Evolutionary conservation across 352 stramenopile species (phyloP).

Genomic region (Pythium inflatum): DNA sequence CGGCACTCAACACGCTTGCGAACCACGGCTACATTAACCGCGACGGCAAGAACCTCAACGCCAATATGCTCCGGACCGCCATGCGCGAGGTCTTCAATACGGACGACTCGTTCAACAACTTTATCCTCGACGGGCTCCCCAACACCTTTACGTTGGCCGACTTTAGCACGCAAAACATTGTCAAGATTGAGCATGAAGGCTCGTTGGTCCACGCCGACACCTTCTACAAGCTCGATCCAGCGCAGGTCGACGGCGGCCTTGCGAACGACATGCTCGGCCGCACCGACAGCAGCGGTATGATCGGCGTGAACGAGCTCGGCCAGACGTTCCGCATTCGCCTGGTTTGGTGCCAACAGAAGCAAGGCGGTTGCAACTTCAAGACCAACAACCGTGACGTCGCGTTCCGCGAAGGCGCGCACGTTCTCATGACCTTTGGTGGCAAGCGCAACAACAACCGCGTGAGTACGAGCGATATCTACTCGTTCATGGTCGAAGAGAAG

Average conservation of each 20-base stretch:
- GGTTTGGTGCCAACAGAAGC: constrained; percentile 7
- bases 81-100: constrained; percentile 47
- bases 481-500: constrained; percentile 26
- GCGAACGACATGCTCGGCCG: constrained; percentile 36
- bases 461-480: constrained; percentile 16
- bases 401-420: constrained; percentile 25
- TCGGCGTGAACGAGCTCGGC: constrained; percentile 16
- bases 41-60: constrained; percentile 43
- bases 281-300: constrained; percentile 3
- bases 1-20: constrained; percentile 50
- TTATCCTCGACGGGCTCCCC: constrained; percentile 36
- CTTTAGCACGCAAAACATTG: constrained; percentile 45
- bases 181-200: constrained; percentile 54
- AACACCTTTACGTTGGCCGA: constrained; percentile 36
- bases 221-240: constrained; percentile 40
- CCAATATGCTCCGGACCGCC: constrained; percentile 27
- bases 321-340: constrained; percentile 6
- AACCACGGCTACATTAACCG: constrained; percentile 50
- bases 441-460: constrained; percentile 21
- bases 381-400: constrained; percentile 14
- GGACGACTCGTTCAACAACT: constrained; percentile 38
- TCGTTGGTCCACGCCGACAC: constrained; percentile 29
- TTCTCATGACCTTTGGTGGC: constrained; percentile 18
- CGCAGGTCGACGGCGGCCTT: constrained; percentile 34
- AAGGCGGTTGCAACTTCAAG: constrained; percentile 4